phyloP scores from a whole-genome alignment of 1,139 yeast genomes.

The Pichia sp. region DNA sequence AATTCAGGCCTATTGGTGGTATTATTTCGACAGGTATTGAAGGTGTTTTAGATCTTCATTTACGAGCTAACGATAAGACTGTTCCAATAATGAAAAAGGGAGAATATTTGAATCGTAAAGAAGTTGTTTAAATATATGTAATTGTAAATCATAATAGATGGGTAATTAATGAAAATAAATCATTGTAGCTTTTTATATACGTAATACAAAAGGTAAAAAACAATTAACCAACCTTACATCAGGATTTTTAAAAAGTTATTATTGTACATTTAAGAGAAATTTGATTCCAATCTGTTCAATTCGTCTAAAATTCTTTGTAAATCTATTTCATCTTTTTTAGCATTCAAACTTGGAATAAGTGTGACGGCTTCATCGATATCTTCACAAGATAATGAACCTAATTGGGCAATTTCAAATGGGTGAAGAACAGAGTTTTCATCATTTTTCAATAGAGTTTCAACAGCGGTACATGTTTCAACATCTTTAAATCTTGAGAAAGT shows the following conservation, averaged over 20 bases:
- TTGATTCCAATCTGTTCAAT: conserved; percentile 54
- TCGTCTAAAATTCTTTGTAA: conserved; percentile 82
- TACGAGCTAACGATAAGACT: conserved; percentile 39
- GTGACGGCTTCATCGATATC: conserved; percentile 98
- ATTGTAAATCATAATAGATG: too few species aligned
- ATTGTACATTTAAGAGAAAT: conserved; percentile 14
- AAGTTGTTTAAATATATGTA: too few species aligned
- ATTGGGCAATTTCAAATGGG: conserved; percentile 93
- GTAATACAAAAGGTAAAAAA: too few species aligned
- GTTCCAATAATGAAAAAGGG: conserved; percentile 29
- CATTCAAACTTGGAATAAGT: conserved; percentile 73
- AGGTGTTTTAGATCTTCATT: conserved; percentile 40
- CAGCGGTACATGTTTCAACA: conserved; percentile 89
- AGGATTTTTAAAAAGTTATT: too few species aligned
- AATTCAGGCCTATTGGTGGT: conserved; percentile 53
- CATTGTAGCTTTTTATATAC: too few species aligned
- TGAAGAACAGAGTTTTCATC: conserved; percentile 61
- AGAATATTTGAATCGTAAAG: not conserved
- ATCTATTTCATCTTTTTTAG: conserved; percentile 78
- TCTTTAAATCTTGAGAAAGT: conserved; percentile 86
- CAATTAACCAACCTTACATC: too few species aligned
- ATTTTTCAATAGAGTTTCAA: conserved; percentile 73
- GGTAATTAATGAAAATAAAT: too few species aligned
- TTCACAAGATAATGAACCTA: conserved; percentile 90
- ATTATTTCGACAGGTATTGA: conserved; percentile 33